Evolutionary conservation across 352 stramenopile genomes (phyloP), one percentile per base, ranked within the genome.

Genomic region (Phytophthora europaea): DNA sequence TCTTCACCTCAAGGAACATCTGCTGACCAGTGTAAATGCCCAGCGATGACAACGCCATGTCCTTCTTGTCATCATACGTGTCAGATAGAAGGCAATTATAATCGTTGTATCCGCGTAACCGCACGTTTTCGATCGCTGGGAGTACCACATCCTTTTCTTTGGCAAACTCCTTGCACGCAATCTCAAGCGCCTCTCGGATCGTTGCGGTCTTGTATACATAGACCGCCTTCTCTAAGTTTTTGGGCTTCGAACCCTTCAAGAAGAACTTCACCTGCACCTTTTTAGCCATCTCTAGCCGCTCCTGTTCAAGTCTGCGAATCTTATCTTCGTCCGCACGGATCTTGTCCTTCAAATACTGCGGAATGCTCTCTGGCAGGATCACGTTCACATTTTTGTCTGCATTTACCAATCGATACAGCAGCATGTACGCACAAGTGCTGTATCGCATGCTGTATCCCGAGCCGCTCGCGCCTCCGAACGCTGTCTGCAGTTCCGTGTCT

Each of bases 401-500:
- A 28, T 80, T 84, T 13, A 97, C 87, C 23, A 95, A 71, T 10
- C 92, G 87, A 72, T 98, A 98, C 82, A 98, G 89, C 9, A 98
- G 76, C 91, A 98, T 97, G 78, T 98, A 98, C n/a, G 92, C 92
- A 56, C 86, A 94, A 15, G 88, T 94, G 61, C 85, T 93, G 75
- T 94, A 83, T 6, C 79, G 84, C 75, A 81, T 81, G 34, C 76
- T 86, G 72, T 93, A 93, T 50, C 70, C 83, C 61, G 80, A 82
- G 36, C 83, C 79, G 57, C 70, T 81, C 13, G 76, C 78, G 13
- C 83, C 88, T 45, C 90, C 88, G 61, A 85, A 95, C 18, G 87
- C 88, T n/a, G 85, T 93, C 65, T 91, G 87, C 3, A 95, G 67
- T 36, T 95, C 90, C 10, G 77, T 76, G 47, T 95, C 87, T 36